Evolutionary conservation across 306 rosid genomes (phyloP).

Genomic region (Medicago lupulina): DNA sequence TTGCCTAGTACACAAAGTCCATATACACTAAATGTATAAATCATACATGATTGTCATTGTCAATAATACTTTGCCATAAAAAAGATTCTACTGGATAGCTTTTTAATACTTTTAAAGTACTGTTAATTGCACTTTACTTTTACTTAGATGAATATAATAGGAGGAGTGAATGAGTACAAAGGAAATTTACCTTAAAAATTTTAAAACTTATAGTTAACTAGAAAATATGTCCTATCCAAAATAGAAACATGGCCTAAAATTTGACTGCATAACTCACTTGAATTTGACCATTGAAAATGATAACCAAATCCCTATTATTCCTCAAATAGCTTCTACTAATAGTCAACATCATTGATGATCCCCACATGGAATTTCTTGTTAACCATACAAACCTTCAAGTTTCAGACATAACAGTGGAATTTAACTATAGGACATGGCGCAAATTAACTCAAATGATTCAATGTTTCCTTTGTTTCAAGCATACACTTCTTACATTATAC

Average conservation of each 20-base stretch:
- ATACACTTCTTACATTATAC: conserved; percentile 55
- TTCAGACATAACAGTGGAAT: conserved; percentile 41
- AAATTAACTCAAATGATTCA: background rate
- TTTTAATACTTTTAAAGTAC: background rate
- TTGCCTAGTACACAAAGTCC: background rate
- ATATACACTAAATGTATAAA: background rate
- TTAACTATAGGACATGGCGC: conserved; percentile 21
- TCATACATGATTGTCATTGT: conserved; percentile 8
- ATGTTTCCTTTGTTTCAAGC: conserved; percentile 63
- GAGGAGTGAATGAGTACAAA: conserved; percentile 32
- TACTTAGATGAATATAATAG: conserved; percentile 9
- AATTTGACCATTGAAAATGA: conserved; percentile 43
- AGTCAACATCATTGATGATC: conserved; percentile 12
- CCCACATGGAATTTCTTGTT: conserved; percentile 26
- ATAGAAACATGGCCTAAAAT: conserved; percentile 42
- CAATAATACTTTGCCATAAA: conserved; percentile 6
- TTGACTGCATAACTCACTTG: conserved; percentile 45
- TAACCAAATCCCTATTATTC: background rate
- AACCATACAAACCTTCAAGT: conserved; percentile 39
- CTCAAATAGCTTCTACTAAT: conserved; percentile 13
- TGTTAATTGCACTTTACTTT: conserved; percentile 28
- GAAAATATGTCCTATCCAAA: conserved; percentile 13
- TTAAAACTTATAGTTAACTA: conserved; percentile 35
- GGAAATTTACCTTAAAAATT: background rate
- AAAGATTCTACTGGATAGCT: conserved; percentile 30